Evolutionary conservation across 495 filamentous ascomycete genomes (phyloP).

Genomic region (Tuber magnatum): DNA sequence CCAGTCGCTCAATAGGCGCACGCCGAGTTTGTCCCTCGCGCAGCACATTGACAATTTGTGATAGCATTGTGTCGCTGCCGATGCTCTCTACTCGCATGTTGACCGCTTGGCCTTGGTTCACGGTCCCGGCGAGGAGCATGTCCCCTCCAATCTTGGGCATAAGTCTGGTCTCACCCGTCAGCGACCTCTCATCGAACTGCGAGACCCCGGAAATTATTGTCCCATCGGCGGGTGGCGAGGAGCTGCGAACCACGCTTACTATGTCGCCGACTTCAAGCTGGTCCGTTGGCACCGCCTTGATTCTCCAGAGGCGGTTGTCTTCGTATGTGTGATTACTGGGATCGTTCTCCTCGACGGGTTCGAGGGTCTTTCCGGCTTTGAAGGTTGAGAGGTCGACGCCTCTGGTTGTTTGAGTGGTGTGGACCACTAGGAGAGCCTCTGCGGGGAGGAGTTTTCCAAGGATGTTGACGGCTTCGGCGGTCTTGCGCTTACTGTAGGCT

Average conservation of each 20-base stretch:
- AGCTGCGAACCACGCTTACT: constrained; percentile 65
- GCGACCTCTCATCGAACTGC: constrained; percentile 77
- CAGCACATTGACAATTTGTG: constrained; percentile 81
- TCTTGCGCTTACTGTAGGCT: constrained; percentile 82
- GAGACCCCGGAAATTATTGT: constrained; percentile 55
- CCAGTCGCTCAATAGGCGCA: constrained; percentile 75
- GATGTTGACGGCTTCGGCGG: constrained; percentile 74
- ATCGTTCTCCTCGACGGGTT: neutral
- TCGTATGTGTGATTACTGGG: neutral
- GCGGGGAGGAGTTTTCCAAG: constrained; percentile 70
- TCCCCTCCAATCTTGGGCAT: constrained; percentile 64
- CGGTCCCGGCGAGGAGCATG: constrained; percentile 69
- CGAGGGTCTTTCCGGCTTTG: neutral
- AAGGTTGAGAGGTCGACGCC: neutral
- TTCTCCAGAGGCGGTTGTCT: constrained; percentile 14
- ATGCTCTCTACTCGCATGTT: constrained; percentile 60
- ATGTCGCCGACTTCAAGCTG: constrained; percentile 74
- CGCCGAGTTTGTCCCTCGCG: constrained; percentile 79
- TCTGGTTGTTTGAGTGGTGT: neutral
- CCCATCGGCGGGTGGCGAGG: constrained; percentile 77
- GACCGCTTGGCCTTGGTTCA: constrained; percentile 68
- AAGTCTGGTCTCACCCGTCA: constrained; percentile 77
- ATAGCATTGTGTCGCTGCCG: constrained; percentile 74
- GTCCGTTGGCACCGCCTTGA: constrained; percentile 53
- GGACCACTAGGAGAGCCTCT: constrained; percentile 61